Evolutionary conservation across 257 asterid species (phyloP).

Genomic region (Nyctanthes arbortristis): DNA sequence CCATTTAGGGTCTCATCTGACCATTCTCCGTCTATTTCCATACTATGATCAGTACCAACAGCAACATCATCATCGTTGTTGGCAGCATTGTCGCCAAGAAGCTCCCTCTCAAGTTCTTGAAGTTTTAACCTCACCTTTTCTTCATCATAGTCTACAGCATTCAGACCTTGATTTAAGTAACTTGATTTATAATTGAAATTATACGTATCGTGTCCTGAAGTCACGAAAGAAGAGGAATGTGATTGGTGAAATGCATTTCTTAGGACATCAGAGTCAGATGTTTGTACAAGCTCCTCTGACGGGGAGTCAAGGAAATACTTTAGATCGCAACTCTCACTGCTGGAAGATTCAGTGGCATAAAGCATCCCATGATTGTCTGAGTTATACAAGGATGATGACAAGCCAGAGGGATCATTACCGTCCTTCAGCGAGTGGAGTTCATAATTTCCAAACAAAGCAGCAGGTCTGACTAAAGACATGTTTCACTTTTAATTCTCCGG

Average conservation of each 20-base stretch:
- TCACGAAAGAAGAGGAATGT: neutral
- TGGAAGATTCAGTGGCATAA: constrained; percentile 53
- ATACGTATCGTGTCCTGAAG: neutral
- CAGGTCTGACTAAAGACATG: constrained; percentile 74
- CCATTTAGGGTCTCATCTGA: constrained; percentile 26
- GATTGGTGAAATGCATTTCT: constrained; percentile 38
- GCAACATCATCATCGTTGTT: constrained; percentile 23
- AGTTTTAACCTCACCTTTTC: constrained; percentile 66
- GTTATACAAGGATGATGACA: constrained; percentile 41
- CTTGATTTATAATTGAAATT: neutral
- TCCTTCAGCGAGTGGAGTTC: constrained; percentile 51
- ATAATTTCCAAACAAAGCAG: constrained; percentile 45
- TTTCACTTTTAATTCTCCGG: constrained; percentile 16
- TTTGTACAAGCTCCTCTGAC: constrained; percentile 43
- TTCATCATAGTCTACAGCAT: neutral
- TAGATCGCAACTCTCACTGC: constrained; percentile 52
- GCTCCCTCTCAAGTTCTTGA: constrained; percentile 85
- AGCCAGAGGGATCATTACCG: constrained; percentile 36
- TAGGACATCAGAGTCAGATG: constrained; percentile 34
- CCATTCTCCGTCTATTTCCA: constrained; percentile 60
- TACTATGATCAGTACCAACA: constrained; percentile 24
- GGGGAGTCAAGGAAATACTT: constrained; percentile 62
- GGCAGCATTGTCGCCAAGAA: constrained; percentile 49
- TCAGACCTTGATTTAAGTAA: neutral
- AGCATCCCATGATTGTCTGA: constrained; percentile 41